A percentile compares a stretch with the other conserved stretches of the same genome.
These are phyloP conservation scores for Xylariomycetidae sp. DNA, from an alignment of 2,329 filamentous ascomycete genomes.

Conservation along the genomic window DNA sequence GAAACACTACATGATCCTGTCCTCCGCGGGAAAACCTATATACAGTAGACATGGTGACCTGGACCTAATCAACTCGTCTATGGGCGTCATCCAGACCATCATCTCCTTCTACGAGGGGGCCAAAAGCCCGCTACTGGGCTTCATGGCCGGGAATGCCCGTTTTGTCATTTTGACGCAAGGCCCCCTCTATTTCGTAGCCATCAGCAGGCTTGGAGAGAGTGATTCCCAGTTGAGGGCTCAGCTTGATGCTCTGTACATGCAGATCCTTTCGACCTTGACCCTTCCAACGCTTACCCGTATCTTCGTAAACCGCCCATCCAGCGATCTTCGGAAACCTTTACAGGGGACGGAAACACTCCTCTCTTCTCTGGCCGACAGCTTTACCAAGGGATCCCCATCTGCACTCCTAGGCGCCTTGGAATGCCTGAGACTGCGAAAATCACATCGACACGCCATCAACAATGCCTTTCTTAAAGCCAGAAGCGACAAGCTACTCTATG, in stretches of 20 bases:
- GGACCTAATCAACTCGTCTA: constrained; percentile 83
- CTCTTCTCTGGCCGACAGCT: constrained; percentile 88
- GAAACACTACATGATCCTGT: constrained; percentile 96
- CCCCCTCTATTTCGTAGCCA: constrained; percentile 86
- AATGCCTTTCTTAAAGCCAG: constrained; percentile 76
- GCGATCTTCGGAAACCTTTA: constrained; percentile 81
- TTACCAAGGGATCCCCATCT: constrained; percentile 86
- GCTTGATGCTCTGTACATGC: constrained; percentile 93
- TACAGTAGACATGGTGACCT: constrained; percentile 94
- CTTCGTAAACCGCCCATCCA: constrained; percentile 87
- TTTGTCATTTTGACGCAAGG: constrained; percentile 84
- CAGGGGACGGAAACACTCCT: constrained; percentile 88
- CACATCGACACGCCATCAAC: constrained; percentile 80
- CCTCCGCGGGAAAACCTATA: constrained; percentile 92
- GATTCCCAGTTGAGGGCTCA: constrained; percentile 82
- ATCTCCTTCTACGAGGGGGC: constrained; percentile 91
- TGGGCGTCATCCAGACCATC: constrained; percentile 93
- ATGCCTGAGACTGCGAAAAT: constrained; percentile 86
- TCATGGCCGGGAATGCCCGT: constrained; percentile 77
- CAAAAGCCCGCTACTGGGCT: constrained; percentile 70
- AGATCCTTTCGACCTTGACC: constrained; percentile 92
- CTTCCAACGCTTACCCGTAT: constrained; percentile 80
- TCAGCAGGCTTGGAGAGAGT: constrained; percentile 87
- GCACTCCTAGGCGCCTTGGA: constrained; percentile 85
- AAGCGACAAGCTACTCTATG: constrained; percentile 77